These are phyloP conservation scores for Rutidosis leptorrhynchoides DNA, from an alignment of 129 eudicot genomes.

Conservation along the genomic window DNA sequence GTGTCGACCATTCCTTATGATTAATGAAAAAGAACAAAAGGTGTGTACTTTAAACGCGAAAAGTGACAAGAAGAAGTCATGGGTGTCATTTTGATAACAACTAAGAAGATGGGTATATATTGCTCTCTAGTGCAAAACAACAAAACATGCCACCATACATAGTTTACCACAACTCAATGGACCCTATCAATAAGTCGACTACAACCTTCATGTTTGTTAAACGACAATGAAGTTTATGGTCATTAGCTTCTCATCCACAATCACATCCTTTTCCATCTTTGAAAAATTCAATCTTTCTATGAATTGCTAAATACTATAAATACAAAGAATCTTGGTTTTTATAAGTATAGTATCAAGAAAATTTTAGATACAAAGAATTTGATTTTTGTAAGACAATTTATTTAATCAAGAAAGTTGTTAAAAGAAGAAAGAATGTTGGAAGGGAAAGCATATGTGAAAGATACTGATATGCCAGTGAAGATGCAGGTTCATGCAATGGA, in stretches of 20 bases:
- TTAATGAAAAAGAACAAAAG: conserved; percentile 22
- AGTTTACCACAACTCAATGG: conserved; percentile 19
- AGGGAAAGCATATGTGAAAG: conserved; percentile 44
- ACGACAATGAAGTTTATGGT: conserved; percentile 34
- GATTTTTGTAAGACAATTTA: not conserved
- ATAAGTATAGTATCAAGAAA: conserved; percentile 26
- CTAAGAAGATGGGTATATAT: conserved; percentile 23
- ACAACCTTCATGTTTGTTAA: conserved; percentile 24
- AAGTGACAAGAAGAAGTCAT: conserved; percentile 35
- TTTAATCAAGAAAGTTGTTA: conserved; percentile 11
- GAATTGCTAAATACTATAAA: conserved; percentile 21
- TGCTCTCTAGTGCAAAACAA: conserved; percentile 27
- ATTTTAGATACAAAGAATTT: conserved; percentile 17
- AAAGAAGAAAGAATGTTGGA: conserved; percentile 38
- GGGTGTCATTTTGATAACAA: conserved; percentile 31
- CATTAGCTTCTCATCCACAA: conserved; percentile 26
- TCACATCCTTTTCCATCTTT: conserved; percentile 9
- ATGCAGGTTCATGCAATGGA: conserved; percentile 56
- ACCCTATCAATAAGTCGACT: conserved; percentile 26
- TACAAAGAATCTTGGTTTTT: conserved; percentile 25
- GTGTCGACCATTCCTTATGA: conserved; percentile 6
- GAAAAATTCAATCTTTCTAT: conserved; percentile 7
- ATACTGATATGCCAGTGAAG: conserved; percentile 58
- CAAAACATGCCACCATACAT: conserved; percentile 33
- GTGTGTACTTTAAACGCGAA: conserved; percentile 10